These are phyloP conservation scores for Camelina neglecta DNA, from an alignment of 345 rosid species.

Conservation along the genomic window DNA sequence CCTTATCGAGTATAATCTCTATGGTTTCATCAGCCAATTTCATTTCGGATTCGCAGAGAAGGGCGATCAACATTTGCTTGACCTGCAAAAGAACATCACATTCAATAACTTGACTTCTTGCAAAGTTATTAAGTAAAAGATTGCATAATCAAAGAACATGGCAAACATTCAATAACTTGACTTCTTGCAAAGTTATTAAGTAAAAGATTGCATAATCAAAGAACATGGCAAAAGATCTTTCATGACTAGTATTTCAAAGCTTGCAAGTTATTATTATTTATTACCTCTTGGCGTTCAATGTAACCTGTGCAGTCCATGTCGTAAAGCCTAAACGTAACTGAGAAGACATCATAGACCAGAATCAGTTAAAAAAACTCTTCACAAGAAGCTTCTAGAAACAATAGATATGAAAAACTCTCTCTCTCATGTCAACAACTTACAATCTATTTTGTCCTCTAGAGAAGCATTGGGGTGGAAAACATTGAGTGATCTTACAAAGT, in stretches of 20 bases:
- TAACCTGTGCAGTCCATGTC: conserved; percentile 89
- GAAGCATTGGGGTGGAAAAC: conserved; percentile 93
- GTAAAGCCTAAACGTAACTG: conserved; percentile 96
- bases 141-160: neutral
- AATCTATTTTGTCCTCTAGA: conserved; percentile 80
- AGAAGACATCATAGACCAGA: conserved; percentile 12
- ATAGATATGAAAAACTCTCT: neutral
- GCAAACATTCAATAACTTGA: neutral
- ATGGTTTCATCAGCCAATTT: conserved; percentile 96
- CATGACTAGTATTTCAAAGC: neutral
- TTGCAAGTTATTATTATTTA: neutral
- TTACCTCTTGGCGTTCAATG: conserved; percentile 96
- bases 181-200: neutral
- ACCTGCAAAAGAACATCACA: conserved; percentile 59
- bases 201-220: conserved; percentile 5
- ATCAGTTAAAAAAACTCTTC: conserved; percentile 29
- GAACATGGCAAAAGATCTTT: conserved; percentile 10
- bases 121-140: neutral
- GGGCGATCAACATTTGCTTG: conserved; percentile 97
- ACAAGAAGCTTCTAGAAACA: neutral
- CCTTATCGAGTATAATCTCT: conserved; percentile 95
- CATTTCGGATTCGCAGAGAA: conserved; percentile 95
- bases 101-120: neutral
- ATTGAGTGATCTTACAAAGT: conserved; percentile 85
- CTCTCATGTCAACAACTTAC: conserved; percentile 60